These are phyloP conservation scores for Miamiensis avidus DNA, from an alignment of 169 alveolate genomes.

Conservation along the genomic window DNA sequence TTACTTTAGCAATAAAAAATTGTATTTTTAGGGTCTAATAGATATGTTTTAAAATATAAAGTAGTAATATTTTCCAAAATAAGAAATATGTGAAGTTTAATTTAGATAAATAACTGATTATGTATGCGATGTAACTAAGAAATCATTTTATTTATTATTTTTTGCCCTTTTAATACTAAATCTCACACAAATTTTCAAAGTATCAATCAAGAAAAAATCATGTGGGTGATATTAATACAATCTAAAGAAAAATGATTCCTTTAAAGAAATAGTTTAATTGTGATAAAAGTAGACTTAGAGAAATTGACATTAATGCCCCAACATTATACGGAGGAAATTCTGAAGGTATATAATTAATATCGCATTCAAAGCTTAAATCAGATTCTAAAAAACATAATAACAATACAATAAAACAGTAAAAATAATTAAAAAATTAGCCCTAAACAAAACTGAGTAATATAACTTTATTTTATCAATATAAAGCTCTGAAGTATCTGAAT, in stretches of 20 bases:
- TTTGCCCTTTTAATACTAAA: not conserved
- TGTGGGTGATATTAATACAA: not conserved
- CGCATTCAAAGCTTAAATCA: not conserved
- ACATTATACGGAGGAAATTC: not conserved
- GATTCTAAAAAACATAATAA: not conserved
- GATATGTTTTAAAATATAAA: too few species aligned
- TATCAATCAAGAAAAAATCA: too few species aligned
- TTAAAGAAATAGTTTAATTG: too few species aligned
- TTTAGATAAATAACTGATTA: not conserved
- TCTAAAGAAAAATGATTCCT: not conserved
- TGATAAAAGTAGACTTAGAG: not conserved
- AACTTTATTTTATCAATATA: too few species aligned
- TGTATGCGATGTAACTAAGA: not conserved
- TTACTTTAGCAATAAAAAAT: too few species aligned
- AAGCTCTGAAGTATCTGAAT: not conserved
- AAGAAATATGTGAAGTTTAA: not conserved
- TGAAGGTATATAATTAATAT: too few species aligned
- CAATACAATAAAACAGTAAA: not conserved
- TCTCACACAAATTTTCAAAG: too few species aligned
- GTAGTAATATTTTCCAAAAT: not conserved
- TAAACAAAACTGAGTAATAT: too few species aligned
- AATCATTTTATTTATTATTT: too few species aligned
- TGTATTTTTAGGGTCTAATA: too few species aligned
- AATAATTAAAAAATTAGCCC: too few species aligned
- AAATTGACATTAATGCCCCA: not conserved